Percentiles rank a stretch among this genome's conserved stretches.
phyloP scores from a whole-genome alignment of 345 rosid species.

The Jatropha curcas region DNA sequence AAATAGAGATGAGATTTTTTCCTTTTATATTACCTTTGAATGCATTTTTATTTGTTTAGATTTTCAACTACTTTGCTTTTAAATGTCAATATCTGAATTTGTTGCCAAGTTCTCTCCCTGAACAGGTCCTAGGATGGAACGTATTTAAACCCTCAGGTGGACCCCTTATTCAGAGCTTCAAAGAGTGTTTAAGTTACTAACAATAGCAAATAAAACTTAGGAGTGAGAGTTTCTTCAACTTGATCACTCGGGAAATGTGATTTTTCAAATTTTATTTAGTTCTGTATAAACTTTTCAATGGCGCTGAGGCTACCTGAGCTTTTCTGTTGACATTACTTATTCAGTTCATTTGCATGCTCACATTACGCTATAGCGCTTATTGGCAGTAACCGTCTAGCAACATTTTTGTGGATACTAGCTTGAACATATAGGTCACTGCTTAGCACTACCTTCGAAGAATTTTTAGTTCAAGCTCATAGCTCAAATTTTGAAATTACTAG shows the following conservation, averaged over 20 bases:
- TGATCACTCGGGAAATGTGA: conserved; percentile 61
- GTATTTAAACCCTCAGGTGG: conserved; percentile 70
- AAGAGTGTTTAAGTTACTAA: conserved; percentile 38
- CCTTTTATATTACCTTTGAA: neutral
- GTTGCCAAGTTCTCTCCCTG: conserved; percentile 71
- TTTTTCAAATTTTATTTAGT: conserved; percentile 28
- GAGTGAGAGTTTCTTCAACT: conserved; percentile 75
- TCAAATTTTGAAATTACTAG: neutral
- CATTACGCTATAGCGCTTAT: neutral
- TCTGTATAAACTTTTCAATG: conserved; percentile 7
- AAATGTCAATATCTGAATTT: conserved; percentile 38
- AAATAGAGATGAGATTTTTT: too few relatives aligned
- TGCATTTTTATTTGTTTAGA: neutral
- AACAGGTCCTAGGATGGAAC: conserved; percentile 70
- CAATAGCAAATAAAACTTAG: conserved; percentile 52
- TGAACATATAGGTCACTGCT: neutral
- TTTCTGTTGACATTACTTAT: neutral
- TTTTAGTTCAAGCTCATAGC: neutral
- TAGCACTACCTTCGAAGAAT: neutral
- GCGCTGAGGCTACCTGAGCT: neutral
- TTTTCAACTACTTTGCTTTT: conserved; percentile 4
- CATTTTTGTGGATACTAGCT: neutral
- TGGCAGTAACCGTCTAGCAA: neutral
- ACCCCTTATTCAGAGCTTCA: conserved; percentile 40
- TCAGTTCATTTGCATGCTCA: neutral